A percentile compares a stretch with the other conserved stretches of the same genome.
These are phyloP conservation scores for Monosporascus ibericus DNA, from an alignment of 2,329 filamentous ascomycete genomes.

Conservation along the genomic window DNA sequence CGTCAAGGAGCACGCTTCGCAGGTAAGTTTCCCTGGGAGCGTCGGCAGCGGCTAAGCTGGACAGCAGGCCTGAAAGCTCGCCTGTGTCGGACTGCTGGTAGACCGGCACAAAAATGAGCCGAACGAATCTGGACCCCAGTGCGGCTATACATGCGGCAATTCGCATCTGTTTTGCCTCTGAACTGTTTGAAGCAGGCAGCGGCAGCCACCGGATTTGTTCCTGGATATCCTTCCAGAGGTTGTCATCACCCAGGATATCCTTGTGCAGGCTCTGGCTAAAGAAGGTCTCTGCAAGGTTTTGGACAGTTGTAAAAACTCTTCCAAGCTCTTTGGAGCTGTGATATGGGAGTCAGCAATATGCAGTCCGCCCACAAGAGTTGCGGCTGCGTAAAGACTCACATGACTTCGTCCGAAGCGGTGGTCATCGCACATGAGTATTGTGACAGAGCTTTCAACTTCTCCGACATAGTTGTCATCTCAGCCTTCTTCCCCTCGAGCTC, in stretches of 20 bases:
- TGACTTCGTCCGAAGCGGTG: background rate
- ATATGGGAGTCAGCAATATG: too few species aligned
- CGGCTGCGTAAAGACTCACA: background rate
- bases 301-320: background rate
- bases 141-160: background rate
- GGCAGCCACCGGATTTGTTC: background rate
- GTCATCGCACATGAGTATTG: background rate
- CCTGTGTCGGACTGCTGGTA: background rate
- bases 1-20: background rate
- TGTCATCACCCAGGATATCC: background rate
- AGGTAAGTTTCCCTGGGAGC: background rate
- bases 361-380: too few species aligned
- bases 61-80: background rate
- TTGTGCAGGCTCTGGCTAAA: background rate
- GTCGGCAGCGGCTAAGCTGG: background rate
- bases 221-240: background rate
- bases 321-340: background rate
- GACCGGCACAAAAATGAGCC: background rate
- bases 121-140: background rate
- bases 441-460: background rate
- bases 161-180: background rate
- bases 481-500: background rate
- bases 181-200: background rate
- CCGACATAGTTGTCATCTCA: background rate
- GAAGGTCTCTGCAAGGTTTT: background rate